phyloP scores from a whole-genome alignment of 2,329 filamentous ascomycete genomes.

The Apiospora saccharicola region DNA sequence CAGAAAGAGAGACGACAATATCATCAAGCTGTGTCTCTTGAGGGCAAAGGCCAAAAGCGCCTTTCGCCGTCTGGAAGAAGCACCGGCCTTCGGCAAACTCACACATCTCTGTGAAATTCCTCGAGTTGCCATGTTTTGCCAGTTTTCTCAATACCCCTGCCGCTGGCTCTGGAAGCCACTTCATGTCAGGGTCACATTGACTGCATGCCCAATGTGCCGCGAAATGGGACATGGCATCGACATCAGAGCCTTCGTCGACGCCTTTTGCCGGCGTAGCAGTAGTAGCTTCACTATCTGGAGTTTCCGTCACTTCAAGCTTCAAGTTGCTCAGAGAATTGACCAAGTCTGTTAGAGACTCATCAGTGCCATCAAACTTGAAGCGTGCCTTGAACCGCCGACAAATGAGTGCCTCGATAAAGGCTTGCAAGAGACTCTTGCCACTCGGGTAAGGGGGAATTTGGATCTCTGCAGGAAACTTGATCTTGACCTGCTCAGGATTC shows the following conservation, averaged over 20 bases:
- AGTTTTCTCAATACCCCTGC: constrained; percentile 8
- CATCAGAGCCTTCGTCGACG: constrained; percentile 12
- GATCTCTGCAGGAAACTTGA: neutral
- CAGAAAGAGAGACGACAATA: constrained; percentile 15
- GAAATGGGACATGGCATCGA: constrained; percentile 22
- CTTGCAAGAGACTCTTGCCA: constrained; percentile 21
- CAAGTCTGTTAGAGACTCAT: neutral
- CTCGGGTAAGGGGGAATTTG: constrained; percentile 18
- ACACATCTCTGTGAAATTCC: constrained; percentile 25
- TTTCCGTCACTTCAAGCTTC: neutral
- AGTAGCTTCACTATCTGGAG: neutral
- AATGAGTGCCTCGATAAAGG: constrained; percentile 25
- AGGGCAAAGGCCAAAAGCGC: constrained; percentile 21
- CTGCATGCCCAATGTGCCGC: constrained; percentile 21
- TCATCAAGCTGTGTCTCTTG: constrained; percentile 16
- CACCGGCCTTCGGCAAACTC: constrained; percentile 23
- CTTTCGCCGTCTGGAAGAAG: constrained; percentile 21
- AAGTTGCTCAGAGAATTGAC: neutral
- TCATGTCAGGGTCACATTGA: constrained; percentile 12
- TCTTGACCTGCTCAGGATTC: neutral
- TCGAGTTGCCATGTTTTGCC: constrained; percentile 21
- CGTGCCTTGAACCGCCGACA: constrained; percentile 15
- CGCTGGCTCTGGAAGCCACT: constrained; percentile 16
- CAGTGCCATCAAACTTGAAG: constrained; percentile 3
- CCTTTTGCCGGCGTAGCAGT: neutral